Conservation (phyloP, 2,329 filamentous ascomycete genomes). For the Colletotrichum sp. region DNA sequence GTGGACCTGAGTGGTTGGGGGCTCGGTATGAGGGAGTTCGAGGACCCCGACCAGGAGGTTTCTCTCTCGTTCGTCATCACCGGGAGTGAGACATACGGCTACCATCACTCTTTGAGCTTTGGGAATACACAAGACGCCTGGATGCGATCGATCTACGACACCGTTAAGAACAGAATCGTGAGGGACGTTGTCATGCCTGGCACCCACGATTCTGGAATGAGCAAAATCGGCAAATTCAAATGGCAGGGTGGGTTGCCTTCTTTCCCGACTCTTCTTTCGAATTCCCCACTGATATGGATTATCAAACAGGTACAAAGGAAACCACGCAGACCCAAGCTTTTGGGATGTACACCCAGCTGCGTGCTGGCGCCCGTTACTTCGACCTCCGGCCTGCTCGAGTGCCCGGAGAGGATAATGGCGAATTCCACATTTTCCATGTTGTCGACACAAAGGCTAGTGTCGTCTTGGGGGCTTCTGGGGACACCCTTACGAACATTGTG, state of each 20-base stretch:
- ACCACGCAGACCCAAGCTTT: constrained; percentile 52
- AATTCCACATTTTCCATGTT: neutral
- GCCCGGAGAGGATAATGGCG: neutral
- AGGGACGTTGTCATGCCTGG: constrained; percentile 53
- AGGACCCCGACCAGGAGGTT: constrained; percentile 30
- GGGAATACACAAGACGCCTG: constrained; percentile 28
- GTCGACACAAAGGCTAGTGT: neutral
- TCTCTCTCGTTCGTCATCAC: constrained; percentile 38
- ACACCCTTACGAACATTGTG: neutral
- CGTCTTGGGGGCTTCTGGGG: neutral
- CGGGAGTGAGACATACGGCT: constrained; percentile 35
- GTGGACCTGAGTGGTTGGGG: constrained; percentile 35
- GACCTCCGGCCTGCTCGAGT: constrained; percentile 46
- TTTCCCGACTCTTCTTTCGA: neutral
- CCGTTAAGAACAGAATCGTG: constrained; percentile 40
- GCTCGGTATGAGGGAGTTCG: constrained; percentile 35
- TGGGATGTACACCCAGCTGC: constrained; percentile 48
- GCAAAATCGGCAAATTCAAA: constrained; percentile 29
- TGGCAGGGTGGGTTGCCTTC: neutral
- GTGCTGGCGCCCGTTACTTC: constrained; percentile 49
- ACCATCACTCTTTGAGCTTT: constrained; percentile 31
- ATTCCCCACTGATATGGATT: neutral
- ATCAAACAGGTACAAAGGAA: constrained; percentile 39
- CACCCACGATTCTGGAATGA: constrained; percentile 54
- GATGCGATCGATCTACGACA: constrained; percentile 35